These are phyloP conservation scores for Salix viminalis DNA, from an alignment of 345 rosid genomes.

Conservation along the genomic window DNA sequence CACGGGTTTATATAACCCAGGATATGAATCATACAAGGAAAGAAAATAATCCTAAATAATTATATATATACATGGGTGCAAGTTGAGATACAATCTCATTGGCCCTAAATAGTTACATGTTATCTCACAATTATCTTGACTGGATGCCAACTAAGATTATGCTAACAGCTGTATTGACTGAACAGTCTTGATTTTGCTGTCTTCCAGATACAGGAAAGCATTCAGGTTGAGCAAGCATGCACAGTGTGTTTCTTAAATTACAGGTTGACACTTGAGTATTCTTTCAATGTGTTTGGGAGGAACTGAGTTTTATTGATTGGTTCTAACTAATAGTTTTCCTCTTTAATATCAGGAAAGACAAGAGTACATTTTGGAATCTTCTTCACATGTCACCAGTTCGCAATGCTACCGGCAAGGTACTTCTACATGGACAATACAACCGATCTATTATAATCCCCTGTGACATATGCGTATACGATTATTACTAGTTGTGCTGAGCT, in stretches of 20 bases:
- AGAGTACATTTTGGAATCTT: constrained; percentile 77
- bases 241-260: constrained; percentile 89
- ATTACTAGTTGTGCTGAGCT: neutral
- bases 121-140: neutral
- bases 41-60: neutral
- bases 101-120: neutral
- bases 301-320: neutral
- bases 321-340: constrained; percentile 8
- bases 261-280: constrained; percentile 66
- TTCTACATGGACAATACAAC: constrained; percentile 4
- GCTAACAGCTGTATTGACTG: neutral
- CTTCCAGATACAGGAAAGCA: constrained; percentile 64
- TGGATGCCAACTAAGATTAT: neutral
- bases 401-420: constrained; percentile 95
- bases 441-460: neutral
- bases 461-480: neutral
- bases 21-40: neutral
- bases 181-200: constrained; percentile 1
- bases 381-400: constrained; percentile 93
- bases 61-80: too few species aligned
- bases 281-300: constrained; percentile 13
- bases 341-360: constrained; percentile 61
- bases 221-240: constrained; percentile 63
- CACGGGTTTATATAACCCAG: neutral
- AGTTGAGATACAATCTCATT: too few species aligned